phyloP scores from a whole-genome alignment of 768 basidiomycete genomes.

The Tulasnella calospora region DNA sequence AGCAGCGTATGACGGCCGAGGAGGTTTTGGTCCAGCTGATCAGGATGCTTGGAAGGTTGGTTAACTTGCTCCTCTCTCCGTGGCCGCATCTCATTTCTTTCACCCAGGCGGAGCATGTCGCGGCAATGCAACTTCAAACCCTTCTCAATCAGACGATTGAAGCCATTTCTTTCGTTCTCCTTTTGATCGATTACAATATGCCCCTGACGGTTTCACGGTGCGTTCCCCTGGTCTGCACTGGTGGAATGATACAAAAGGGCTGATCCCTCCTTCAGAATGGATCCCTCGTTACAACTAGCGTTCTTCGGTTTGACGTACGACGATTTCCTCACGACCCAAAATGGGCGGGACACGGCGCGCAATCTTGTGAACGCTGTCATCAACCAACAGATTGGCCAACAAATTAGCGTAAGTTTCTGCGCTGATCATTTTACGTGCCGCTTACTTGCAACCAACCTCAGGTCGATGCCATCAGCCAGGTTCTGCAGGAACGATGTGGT shows the following conservation, averaged over 20 bases:
- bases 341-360: constrained; percentile 82
- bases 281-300: constrained; percentile 61
- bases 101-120: constrained; percentile 68
- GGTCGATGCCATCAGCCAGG: constrained; percentile 96
- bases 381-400: constrained; percentile 95
- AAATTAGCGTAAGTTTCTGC: constrained; percentile 68
- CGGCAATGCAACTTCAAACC: constrained; percentile 68
- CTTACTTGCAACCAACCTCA: constrained; percentile 34
- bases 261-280: constrained; percentile 51
- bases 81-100: not conserved
- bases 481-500: constrained; percentile 89
- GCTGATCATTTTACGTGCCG: not conserved
- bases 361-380: constrained; percentile 92
- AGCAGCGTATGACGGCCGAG: constrained; percentile 36
- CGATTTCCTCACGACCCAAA: constrained; percentile 75
- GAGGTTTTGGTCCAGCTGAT: constrained; percentile 38
- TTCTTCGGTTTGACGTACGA: constrained; percentile 74
- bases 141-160: constrained; percentile 85
- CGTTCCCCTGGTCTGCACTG: constrained; percentile 32
- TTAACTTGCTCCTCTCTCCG: not conserved
- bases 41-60: constrained; percentile 86
- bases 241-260: not conserved
- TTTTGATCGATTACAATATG: constrained; percentile 86
- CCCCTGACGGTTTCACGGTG: constrained; percentile 79
- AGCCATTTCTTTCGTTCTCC: constrained; percentile 86